phyloP scores from a whole-genome alignment of 768 basidiomycete genomes.

The Pleurotus pulmonarius region DNA sequence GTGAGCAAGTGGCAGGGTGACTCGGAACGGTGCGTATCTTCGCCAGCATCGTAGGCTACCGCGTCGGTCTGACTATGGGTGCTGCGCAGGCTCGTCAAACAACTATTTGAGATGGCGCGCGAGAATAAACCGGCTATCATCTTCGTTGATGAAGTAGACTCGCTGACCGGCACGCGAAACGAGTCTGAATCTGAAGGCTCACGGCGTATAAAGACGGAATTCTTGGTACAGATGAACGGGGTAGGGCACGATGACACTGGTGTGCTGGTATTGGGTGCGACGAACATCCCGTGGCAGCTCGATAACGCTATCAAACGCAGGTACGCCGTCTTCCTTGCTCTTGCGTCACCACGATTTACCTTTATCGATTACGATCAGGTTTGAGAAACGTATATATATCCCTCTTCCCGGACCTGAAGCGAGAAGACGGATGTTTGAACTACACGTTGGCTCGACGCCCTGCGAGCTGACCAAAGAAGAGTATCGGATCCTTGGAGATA shows the following conservation, averaged over 20 bases:
- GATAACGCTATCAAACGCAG: conserved; percentile 97
- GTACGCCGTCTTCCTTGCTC: conserved; percentile 24
- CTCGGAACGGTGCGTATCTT: conserved; percentile 74
- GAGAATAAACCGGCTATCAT: conserved; percentile 97
- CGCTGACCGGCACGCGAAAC: conserved; percentile 88
- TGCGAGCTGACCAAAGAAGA: conserved; percentile 78
- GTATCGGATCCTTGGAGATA: conserved; percentile 75
- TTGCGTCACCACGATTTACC: not conserved
- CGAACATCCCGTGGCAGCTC: conserved; percentile 98
- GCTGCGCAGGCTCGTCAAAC: conserved; percentile 76
- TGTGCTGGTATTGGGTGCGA: conserved; percentile 93
- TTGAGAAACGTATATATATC: conserved; percentile 98
- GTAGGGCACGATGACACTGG: conserved; percentile 98
- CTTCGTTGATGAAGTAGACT: conserved; percentile 99
- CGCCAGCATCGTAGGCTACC: too few relatives aligned
- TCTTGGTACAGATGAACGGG: conserved; percentile 97
- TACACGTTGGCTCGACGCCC: conserved; percentile 92
- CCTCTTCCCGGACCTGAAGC: conserved; percentile 94
- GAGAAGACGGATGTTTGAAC: conserved; percentile 91
- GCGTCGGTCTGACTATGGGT: not conserved
- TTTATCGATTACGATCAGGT: conserved; percentile 38
- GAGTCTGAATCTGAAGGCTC: conserved; percentile 98
- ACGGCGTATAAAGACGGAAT: conserved; percentile 97
- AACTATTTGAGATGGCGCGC: conserved; percentile 93
- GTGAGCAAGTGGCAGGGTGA: conserved; percentile 99